Base-by-base conservation (phyloP, 2,329 filamentous ascomycete genomes). In the Sporothrix brunneoviolacea region DNA sequence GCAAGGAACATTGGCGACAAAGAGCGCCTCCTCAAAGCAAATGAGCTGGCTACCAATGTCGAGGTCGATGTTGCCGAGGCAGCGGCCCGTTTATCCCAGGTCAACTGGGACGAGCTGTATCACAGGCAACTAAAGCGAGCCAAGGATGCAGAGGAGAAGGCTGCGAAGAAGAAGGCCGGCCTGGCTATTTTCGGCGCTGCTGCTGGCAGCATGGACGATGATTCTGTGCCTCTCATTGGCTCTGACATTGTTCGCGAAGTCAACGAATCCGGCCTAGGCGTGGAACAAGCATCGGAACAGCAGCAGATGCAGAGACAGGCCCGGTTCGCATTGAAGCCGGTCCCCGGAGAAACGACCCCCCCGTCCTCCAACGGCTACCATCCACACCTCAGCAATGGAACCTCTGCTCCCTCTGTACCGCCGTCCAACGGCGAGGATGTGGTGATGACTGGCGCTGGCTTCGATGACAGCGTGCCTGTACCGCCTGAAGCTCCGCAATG, bases 31-130 rank as follows among this genome's bases (percentile, higher is more conserved):
- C 71, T 96, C 48, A 93, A 91, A 65, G 91, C 89, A 1, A 95
- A 94, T 53, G 93, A 98, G 68, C 82, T 98, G 60, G 73, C 91
- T 32, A 83, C 89, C 19, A 97, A 97, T 62, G 91, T 96, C 3
- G 90, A 96, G 64, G 91, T 97, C 30, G 91, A 97, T 67, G 85
- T 97, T 55, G 82, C 82, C 64, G 81, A 79, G 41, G 83, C 96
- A 51, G 84, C 89, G 21, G 54, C 55, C 7, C 54, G 55, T 9
- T 60, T 67, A 61, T 73, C 75, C 37, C 76, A 86, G 56, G 73
- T 85, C 36, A 84, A 93, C 60, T 96, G 90, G 71, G 89, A 96
- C 57, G 84, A 80, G 41, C 77, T 96, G 3, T 91, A 93, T 65
- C 70, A 79, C 45, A 77, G 87, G 42, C 86, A 93, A 63, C 64